Evolutionary conservation across 306 rosid genomes (phyloP).

Genomic region (Crataegus laevigata): DNA sequence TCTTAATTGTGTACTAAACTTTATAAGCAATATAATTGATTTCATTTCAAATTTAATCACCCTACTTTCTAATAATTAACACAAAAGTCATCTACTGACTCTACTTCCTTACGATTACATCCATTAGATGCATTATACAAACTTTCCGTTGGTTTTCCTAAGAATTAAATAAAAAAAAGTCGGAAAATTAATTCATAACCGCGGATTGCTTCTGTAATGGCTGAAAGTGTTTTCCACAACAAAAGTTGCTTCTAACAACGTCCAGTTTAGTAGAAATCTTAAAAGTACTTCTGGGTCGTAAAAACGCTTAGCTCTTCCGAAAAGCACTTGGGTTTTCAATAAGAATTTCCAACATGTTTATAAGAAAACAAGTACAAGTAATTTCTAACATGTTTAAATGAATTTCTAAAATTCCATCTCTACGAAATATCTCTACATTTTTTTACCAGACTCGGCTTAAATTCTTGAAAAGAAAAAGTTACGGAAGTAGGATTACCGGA

Average conservation of each 20-base stretch:
- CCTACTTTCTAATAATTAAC: no score
- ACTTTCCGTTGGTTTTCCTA: no score
- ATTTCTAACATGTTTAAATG: no score
- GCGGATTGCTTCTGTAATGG: not conserved
- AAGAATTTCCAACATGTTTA: not conserved
- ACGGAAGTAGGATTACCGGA: conserved; percentile 26
- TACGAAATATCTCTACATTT: not conserved
- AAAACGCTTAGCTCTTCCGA: not conserved
- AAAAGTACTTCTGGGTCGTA: not conserved
- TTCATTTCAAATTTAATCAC: not conserved
- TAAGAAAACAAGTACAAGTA: not conserved
- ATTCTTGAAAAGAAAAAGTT: not conserved
- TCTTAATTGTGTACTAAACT: not conserved
- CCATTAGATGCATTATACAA: not conserved
- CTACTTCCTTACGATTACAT: not conserved
- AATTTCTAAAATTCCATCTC: not conserved
- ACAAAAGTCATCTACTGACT: not conserved
- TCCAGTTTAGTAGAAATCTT: not conserved
- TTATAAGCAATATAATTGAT: not conserved
- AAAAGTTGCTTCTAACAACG: no score
- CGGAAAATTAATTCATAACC: not conserved
- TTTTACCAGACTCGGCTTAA: not conserved
- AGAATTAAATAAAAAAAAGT: not conserved
- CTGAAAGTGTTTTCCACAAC: no score
- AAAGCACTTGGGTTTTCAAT: not conserved